A percentile compares a stretch with the other conserved stretches of the same genome.
These are phyloP conservation scores for Rhodotorula toruloides DNA, from an alignment of 768 basidiomycete species.

Conservation along the genomic window DNA sequence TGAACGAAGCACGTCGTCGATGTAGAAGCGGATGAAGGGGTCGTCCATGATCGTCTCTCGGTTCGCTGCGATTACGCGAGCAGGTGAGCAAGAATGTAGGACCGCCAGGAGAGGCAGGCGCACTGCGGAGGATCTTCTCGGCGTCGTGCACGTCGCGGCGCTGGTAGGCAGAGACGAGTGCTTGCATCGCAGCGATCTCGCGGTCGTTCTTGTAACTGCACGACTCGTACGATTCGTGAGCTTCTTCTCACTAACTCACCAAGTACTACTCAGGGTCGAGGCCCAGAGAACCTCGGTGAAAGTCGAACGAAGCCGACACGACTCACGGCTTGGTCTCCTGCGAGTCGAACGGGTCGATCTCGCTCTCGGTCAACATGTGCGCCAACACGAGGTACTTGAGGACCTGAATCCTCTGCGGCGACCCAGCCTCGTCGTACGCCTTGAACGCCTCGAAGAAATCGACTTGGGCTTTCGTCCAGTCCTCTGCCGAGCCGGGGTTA, in stretches of 20 bases:
- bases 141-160: conserved; percentile 93
- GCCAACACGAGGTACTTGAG: conserved; percentile 96
- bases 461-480: conserved; percentile 93
- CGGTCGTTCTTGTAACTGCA: conserved; percentile 85
- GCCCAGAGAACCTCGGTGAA: background rate
- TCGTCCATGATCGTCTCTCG: conserved; percentile 94
- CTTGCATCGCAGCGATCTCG: conserved; percentile 97
- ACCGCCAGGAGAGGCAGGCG: conserved; percentile 26
- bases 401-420: conserved; percentile 92
- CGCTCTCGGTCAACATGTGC: conserved; percentile 95
- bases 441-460: conserved; percentile 99
- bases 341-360: conserved; percentile 98
- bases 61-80: conserved; percentile 59
- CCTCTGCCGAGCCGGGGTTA: conserved; percentile 53
- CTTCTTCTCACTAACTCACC: no score
- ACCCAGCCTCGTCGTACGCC: conserved; percentile 97
- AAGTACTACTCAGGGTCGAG: background rate
- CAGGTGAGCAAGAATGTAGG: background rate
- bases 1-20: conserved; percentile 89
- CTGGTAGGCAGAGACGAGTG: conserved; percentile 93
- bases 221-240: background rate
- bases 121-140: conserved; percentile 87
- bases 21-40: conserved; percentile 86
- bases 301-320: no score
- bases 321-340: conserved; percentile 94